phyloP scores from a whole-genome alignment of 495 filamentous ascomycete genomes.

The Halenospora varia region DNA sequence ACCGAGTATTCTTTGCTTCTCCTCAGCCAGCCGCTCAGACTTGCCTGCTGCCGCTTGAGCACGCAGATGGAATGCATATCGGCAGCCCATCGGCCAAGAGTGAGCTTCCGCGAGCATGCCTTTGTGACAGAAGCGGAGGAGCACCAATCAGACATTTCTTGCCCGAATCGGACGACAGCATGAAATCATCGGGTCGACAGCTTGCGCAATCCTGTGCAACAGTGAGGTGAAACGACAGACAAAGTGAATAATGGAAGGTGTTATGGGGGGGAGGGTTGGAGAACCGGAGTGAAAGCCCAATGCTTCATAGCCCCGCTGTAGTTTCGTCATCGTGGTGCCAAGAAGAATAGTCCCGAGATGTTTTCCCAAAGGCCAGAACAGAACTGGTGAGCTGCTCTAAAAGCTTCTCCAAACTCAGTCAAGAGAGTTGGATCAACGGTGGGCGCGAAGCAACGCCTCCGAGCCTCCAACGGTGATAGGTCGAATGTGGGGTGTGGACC shows the following conservation, averaged over 20 bases:
- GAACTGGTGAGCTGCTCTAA: too few species aligned
- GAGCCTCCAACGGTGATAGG: too few species aligned
- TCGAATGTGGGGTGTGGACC: background rate
- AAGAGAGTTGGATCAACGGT: background rate
- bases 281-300: too few species aligned
- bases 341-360: too few species aligned
- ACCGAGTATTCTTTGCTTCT: background rate
- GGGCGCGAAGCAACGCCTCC: background rate
- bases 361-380: too few species aligned
- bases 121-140: background rate
- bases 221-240: too few species aligned
- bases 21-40: background rate
- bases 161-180: background rate
- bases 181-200: background rate
- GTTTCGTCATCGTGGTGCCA: too few species aligned
- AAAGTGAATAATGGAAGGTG: too few species aligned
- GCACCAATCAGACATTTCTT: background rate
- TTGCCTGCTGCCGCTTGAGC: background rate
- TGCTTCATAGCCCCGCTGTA: too few species aligned
- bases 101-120: background rate
- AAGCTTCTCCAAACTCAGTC: too few species aligned
- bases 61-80: background rate
- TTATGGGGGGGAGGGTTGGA: too few species aligned
- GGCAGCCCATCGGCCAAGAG: background rate
- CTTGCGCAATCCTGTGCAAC: background rate